phyloP scores from a whole-genome alignment of 225 moss, liverwort and hornwort genomes.

The Antitrichia curtipendula region DNA sequence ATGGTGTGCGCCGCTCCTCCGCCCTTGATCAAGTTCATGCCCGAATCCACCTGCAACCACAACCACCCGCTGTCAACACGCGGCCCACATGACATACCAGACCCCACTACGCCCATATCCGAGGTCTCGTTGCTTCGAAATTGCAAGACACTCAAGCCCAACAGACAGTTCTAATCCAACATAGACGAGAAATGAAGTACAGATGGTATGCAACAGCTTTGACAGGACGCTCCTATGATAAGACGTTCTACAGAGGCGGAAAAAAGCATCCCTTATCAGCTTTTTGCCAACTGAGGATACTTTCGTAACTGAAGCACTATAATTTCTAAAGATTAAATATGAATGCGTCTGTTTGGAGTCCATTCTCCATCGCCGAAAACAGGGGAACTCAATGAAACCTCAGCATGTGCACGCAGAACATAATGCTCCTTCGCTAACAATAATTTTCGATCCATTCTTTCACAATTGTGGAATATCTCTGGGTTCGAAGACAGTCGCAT shows the following conservation, averaged over 20 bases:
- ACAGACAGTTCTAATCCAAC: not conserved
- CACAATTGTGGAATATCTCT: not conserved
- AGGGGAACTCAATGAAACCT: not conserved
- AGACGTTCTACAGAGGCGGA: not conserved
- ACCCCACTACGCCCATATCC: not conserved
- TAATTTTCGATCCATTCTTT: not conserved
- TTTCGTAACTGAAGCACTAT: not conserved
- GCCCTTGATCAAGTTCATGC: conserved; percentile 91
- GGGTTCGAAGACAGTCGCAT: not conserved
- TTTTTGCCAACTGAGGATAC: not conserved
- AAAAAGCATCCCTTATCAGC: not conserved
- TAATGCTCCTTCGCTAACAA: not conserved
- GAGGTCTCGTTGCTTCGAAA: not conserved
- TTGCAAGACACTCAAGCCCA: not conserved
- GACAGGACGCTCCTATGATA: not conserved
- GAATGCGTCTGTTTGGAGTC: not conserved
- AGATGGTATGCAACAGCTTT: not conserved
- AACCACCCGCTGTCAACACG: not conserved
- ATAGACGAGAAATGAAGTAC: not conserved
- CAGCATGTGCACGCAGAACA: not conserved
- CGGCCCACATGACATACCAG: not conserved
- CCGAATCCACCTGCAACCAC: conserved; percentile 50
- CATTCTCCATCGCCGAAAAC: not conserved
- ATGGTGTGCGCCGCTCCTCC: conserved; percentile 95
- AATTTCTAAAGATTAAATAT: not conserved